Conservation (phyloP, 805 yeast species). For the Jamesozyma spencerorum region DNA sequence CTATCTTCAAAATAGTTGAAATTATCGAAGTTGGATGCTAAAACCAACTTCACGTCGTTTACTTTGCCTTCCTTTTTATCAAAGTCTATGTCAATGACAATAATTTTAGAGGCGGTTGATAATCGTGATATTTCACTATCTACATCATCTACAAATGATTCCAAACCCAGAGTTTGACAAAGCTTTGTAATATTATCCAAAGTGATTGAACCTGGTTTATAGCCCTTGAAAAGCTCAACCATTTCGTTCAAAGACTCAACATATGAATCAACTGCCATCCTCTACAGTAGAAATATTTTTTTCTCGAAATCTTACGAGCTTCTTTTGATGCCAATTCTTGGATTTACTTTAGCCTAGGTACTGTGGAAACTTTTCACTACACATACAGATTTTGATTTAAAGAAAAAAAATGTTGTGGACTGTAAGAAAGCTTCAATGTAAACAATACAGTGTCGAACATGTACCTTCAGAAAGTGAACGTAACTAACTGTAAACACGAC, state of each 20-base stretch:
- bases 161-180: conserved; percentile 29
- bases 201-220: conserved; percentile 28
- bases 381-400: too few species aligned
- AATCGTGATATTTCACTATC: conserved; percentile 22
- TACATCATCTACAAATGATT: conserved; percentile 28
- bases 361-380: too few species aligned
- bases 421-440: too few species aligned
- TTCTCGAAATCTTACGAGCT: not conserved
- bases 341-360: too few species aligned
- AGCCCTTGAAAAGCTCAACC: conserved; percentile 25
- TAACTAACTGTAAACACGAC: too few species aligned
- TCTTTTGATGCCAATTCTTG: too few species aligned
- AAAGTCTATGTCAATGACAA: conserved; percentile 31
- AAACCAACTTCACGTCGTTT: conserved; percentile 28
- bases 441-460: too few species aligned
- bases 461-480: too few species aligned
- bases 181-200: conserved; percentile 27
- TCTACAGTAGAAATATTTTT: not conserved
- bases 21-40: conserved; percentile 31
- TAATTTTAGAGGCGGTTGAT: conserved; percentile 31
- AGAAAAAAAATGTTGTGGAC: too few species aligned
- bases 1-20: conserved; percentile 25
- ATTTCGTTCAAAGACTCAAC: conserved; percentile 23
- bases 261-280: conserved; percentile 22
- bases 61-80: conserved; percentile 20